Base-by-base conservation (phyloP, 2,329 filamentous ascomycete species). In the Microdochium nivale region DNA sequence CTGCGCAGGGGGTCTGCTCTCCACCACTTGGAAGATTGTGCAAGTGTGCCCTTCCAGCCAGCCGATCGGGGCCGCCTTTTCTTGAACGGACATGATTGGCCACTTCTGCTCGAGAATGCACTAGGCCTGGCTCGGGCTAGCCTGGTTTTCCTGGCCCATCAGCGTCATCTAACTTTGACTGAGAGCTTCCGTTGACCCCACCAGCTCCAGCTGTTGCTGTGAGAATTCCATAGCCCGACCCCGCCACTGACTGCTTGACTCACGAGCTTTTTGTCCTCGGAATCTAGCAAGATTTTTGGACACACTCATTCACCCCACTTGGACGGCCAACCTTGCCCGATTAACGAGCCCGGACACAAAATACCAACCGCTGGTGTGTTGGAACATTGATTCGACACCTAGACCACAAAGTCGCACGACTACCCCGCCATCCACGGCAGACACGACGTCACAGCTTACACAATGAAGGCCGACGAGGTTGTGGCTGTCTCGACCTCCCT, bases 381-480 rank as follows among this genome's bases (percentile, higher is more conserved):
- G 27, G 27, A 30, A 11, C 27, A 30, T 5, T 11, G 11, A 30
- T 11, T 11, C 27, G 27, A 11, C 27, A 30, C 27, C 11, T 30
- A 11, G 27, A 44, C 16, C 7, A 3, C 19, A 5, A 3, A 23
- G 5, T 11, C 16, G n/a, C 40, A 7, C 19, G 21, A 44, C 19
- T 44, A 44, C 40, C 40, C 40, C 49, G 47, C 25, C 46, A 50
- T 47, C 35, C 32, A 43, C 49, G 27, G 52, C 54, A 53, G 52
- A 48, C 53, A 56, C 33, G 25, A 19, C 37, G 52, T 48, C 48
- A 49, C 52, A 35, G 57, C 50, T 54, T 51, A 49, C 58, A 75
- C 60, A 51, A 82, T 83, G 80, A 81, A 81, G 70, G 65, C 70
- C 58, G 75, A 79, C 60, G 78, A 81, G 66, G 71, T 83, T 58